These are phyloP conservation scores for Melampsora larici-populina DNA, from an alignment of 1,284 basidiomycete genomes.

Conservation along the genomic window DNA sequence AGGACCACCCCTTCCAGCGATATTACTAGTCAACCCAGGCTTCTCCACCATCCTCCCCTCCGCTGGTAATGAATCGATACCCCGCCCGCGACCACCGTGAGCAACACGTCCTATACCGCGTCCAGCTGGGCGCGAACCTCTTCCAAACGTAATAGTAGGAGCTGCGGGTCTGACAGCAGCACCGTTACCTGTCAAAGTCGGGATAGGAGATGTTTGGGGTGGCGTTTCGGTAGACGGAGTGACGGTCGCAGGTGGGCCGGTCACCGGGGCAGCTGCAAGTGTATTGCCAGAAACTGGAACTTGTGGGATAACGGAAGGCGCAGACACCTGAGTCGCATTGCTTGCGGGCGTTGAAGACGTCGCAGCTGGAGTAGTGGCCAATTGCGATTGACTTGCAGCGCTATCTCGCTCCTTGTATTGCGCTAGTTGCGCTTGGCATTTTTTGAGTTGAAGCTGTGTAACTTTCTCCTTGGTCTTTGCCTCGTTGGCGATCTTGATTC, in stretches of 20 bases:
- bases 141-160: background rate
- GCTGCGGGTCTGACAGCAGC: background rate
- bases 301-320: no score
- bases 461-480: constrained; percentile 30
- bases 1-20: background rate
- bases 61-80: background rate
- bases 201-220: background rate
- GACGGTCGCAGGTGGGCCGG: no score
- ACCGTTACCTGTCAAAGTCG: background rate
- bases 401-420: constrained; percentile 8
- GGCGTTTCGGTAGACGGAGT: background rate
- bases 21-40: background rate
- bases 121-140: background rate
- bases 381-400: background rate
- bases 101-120: constrained; percentile 1
- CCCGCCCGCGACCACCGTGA: background rate
- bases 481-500: constrained; percentile 15
- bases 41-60: background rate
- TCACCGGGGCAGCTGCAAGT: no score
- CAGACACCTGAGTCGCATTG: background rate
- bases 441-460: constrained; percentile 36
- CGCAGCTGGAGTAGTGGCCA: background rate
- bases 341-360: background rate
- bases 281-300: no score
- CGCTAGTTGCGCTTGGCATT: constrained; percentile 2